Base-by-base conservation (phyloP, 768 basidiomycete genomes). In the Mycena latifolia region DNA sequence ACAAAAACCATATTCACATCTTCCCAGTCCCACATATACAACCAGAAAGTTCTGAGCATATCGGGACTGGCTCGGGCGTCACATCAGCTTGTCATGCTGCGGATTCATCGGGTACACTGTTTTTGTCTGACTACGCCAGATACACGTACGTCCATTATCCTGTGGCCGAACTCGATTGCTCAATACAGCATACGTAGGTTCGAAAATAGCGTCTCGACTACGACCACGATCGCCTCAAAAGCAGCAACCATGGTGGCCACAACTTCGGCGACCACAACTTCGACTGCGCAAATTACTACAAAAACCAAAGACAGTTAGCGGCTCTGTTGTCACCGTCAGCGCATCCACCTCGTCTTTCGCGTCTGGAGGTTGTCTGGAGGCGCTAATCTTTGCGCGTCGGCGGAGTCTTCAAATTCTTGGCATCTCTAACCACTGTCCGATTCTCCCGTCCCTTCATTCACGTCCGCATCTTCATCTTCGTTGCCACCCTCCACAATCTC, bases 51-150 rank as follows among this genome's bases (percentile, higher is more conserved):
- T 18, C 43, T 68, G 43, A 37, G 41, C 28, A 18, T 60, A 5
- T 10, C 29, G 15, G 50, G 50, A 8, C 43, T 68, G 29, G 37
- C 9, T 8, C 45, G 61, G 24, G 35, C 10, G 0, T 12, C 43
- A 9, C 67, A 68, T 47, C 22, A 48, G 29, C 46, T 64, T 15
- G 54, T 61, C 17, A 17, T 68, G 31, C 66, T 11, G 6, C 43
- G 24, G 67, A 57, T 7, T 55, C 67, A 9, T 18, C 27, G 11
- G 67, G 57, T 6, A 55, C 67, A 9, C 43, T 63, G 9, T 17
- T 68, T 0, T 25, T 64, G 27, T 68, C 64, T 33, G 67, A 68
- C 53, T 68, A 50, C 25, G 67, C 67, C 24, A 15, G 39, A 25
- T 68, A 68, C 31, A 64, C 33, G 67, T 64, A 6, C 8, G 62